phyloP scores from a whole-genome alignment of 805 yeast species.

The Naumovozyma castellii region DNA sequence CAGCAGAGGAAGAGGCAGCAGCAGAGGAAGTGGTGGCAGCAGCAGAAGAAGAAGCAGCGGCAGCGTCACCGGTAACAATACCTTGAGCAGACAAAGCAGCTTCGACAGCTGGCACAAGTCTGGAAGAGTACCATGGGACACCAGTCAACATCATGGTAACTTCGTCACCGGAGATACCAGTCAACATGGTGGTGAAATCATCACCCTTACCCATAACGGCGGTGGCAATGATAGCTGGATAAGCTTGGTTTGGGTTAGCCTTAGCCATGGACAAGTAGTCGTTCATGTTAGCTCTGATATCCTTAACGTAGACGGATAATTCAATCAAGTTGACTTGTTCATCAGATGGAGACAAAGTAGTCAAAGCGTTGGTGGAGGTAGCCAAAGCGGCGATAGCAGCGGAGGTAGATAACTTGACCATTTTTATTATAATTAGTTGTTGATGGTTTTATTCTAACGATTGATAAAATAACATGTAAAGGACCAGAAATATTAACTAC shows the following conservation, averaged over 20 bases:
- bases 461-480: too few species aligned
- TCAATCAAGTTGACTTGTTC: constrained; percentile 2
- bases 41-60: constrained; percentile 1
- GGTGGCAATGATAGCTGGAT: constrained; percentile 4
- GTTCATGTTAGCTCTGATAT: constrained; percentile 4
- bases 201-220: constrained; percentile 13
- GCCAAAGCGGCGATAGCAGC: constrained; percentile 3
- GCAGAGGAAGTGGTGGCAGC: constrained; percentile 1
- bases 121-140: constrained; percentile 31
- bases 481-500: too few species aligned
- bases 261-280: constrained; percentile 4
- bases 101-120: constrained; percentile 14
- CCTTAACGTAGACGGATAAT: constrained; percentile 6
- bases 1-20: not conserved
- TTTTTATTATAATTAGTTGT: not conserved
- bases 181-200: constrained; percentile 25
- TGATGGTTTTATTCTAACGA: not conserved
- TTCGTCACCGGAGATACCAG: constrained; percentile 17
- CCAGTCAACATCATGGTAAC: constrained; percentile 26
- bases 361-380: constrained; percentile 5
- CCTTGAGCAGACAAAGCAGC: constrained; percentile 2
- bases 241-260: constrained; percentile 7
- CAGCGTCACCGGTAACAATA: constrained; percentile 1
- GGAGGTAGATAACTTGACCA: constrained; percentile 1
- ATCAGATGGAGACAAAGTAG: constrained; percentile 4